Evolutionary conservation across 495 filamentous ascomycete species (phyloP).

Genomic region (Aspergillus cavernicola): DNA sequence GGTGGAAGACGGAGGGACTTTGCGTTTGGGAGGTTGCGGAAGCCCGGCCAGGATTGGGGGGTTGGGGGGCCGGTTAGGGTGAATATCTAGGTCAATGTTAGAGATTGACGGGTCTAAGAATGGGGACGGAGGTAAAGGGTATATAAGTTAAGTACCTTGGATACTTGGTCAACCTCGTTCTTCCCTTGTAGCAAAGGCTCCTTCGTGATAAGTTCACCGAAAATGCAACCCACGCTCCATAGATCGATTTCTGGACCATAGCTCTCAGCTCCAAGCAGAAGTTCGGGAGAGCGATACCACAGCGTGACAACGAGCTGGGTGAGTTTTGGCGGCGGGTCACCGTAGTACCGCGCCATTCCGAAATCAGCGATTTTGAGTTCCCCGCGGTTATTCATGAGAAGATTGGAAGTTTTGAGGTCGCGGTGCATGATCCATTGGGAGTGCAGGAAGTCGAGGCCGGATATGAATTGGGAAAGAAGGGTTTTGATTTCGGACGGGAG

Average conservation of each 20-base stretch:
- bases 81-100: conserved; percentile 59
- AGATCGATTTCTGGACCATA: conserved; percentile 83
- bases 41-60: conserved; percentile 79
- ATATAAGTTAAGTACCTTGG: too few species aligned
- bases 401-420: conserved; percentile 94
- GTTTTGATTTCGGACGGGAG: conserved; percentile 91
- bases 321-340: conserved; percentile 75
- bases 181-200: conserved; percentile 85
- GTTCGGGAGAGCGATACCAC: conserved; percentile 92
- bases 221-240: conserved; percentile 96
- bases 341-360: conserved; percentile 90
- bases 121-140: neutral
- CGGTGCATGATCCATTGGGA: conserved; percentile 91
- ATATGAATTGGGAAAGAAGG: conserved; percentile 74
- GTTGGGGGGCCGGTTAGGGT: conserved; percentile 87
- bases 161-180: conserved; percentile 87
- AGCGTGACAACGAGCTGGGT: conserved; percentile 95
- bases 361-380: conserved; percentile 97
- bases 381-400: conserved; percentile 92
- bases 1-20: conserved; percentile 74
- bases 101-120: too few species aligned
- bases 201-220: conserved; percentile 83
- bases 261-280: conserved; percentile 74
- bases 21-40: conserved; percentile 85
- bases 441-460: conserved; percentile 84